Evolutionary conservation across 768 basidiomycete genomes (phyloP).

Genomic region (Lactifluus pinguis): DNA sequence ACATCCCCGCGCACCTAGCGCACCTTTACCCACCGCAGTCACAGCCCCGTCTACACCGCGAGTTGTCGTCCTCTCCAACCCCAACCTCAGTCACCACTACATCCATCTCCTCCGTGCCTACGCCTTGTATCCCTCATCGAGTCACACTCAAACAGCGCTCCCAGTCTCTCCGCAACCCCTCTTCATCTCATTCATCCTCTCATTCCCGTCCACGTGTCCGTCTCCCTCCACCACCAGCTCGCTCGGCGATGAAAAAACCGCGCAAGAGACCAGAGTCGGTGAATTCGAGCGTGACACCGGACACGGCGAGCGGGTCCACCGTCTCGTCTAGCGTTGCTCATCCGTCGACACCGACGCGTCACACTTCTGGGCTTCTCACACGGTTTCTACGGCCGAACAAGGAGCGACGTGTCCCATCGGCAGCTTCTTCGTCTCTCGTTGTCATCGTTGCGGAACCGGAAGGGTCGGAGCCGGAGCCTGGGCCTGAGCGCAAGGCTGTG

Average conservation of each 20-base stretch:
- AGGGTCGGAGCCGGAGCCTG: neutral
- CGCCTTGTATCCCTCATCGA: slow-evolving; percentile 8
- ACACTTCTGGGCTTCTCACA: slow-evolving; percentile 25
- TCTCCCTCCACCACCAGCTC: slow-evolving; percentile 47
- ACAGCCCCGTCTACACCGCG: neutral
- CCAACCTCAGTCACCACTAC: neutral
- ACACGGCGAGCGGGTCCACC: slow-evolving; percentile 37
- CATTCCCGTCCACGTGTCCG: slow-evolving; percentile 1
- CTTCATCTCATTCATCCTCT: neutral
- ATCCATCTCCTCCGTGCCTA: slow-evolving; percentile 21
- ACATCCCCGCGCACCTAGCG: slow-evolving; percentile 38
- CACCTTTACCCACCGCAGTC: slow-evolving; percentile 4
- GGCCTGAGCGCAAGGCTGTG: slow-evolving; percentile 15
- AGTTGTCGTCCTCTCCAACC: neutral
- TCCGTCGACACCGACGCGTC: slow-evolving; percentile 22
- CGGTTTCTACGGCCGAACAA: slow-evolving; percentile 5
- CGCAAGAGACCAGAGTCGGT: slow-evolving; percentile 27
- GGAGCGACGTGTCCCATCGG: neutral
- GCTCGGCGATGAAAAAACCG: slow-evolving; percentile 58
- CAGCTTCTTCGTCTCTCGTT: neutral
- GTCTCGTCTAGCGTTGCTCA: slow-evolving; percentile 34
- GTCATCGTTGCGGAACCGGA: neutral
- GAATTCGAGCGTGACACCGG: slow-evolving; percentile 23
- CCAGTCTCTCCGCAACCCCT: slow-evolving; percentile 19
- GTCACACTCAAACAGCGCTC: slow-evolving; percentile 11